Conservation (phyloP, 441 rosid species). For the Adansonia gregorii region DNA sequence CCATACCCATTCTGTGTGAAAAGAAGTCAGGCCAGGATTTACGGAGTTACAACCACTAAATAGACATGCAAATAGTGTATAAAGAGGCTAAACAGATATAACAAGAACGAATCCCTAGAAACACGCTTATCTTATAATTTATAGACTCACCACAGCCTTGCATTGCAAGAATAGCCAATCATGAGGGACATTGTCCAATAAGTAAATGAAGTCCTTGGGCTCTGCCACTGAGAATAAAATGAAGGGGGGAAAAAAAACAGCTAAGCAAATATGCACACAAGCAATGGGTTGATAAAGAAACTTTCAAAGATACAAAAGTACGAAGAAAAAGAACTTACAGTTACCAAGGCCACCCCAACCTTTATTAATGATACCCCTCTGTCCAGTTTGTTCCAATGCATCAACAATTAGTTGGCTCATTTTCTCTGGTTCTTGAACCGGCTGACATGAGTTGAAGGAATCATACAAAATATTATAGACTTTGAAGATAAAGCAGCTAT, state of each 20-base stretch:
- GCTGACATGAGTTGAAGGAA: slow-evolving; percentile 50
- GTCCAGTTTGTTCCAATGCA: slow-evolving; percentile 79
- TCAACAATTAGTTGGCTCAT: slow-evolving; percentile 88
- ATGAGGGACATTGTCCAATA: slow-evolving; percentile 88
- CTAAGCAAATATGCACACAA: slow-evolving; percentile 17
- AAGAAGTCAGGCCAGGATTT: not conserved
- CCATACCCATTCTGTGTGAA: not conserved
- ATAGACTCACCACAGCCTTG: slow-evolving; percentile 89
- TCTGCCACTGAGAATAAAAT: slow-evolving; percentile 67
- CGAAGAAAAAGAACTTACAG: slow-evolving; percentile 47
- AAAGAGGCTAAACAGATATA: slow-evolving; percentile 15
- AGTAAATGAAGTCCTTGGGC: slow-evolving; percentile 76
- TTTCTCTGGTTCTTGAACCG: slow-evolving; percentile 89
- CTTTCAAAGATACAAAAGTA: not conserved
- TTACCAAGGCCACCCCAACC: slow-evolving; percentile 99
- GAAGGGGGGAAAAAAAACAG: slow-evolving; percentile 4
- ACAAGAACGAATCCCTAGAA: slow-evolving; percentile 10
- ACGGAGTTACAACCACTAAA: not conserved
- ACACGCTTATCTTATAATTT: not conserved
- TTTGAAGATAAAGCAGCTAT: slow-evolving; percentile 7
- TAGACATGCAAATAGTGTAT: not conserved
- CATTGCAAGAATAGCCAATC: slow-evolving; percentile 94
- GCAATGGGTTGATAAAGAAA: slow-evolving; percentile 12
- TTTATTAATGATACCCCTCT: slow-evolving; percentile 95
- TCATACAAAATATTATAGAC: slow-evolving; percentile 3